Percentiles rank a stretch among this genome's conserved stretches.
These are phyloP conservation scores for Cicer yamashitae DNA, from an alignment of 306 rosid species.

Conservation along the genomic window DNA sequence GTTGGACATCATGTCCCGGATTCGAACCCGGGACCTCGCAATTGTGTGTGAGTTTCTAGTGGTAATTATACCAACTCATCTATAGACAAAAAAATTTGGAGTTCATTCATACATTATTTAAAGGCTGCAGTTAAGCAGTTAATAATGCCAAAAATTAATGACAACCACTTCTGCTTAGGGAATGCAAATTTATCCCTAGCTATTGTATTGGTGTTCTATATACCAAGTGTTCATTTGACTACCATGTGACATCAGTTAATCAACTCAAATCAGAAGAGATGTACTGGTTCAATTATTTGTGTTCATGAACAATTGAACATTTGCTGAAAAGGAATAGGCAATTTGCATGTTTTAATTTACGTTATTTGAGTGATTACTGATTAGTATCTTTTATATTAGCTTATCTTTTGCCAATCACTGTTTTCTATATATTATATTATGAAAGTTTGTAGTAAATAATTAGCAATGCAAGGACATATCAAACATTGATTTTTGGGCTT, in stretches of 20 bases:
- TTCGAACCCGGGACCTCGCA: too few relatives aligned
- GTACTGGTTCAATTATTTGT: too few relatives aligned
- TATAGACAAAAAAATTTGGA: not conserved
- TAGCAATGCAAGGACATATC: not conserved
- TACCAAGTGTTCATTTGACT: not conserved
- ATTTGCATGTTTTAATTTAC: not conserved
- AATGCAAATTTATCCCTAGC: not conserved
- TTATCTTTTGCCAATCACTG: not conserved
- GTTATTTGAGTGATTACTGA: slow-evolving; percentile 2
- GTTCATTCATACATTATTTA: not conserved
- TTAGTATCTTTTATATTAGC: not conserved
- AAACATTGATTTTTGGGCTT: slow-evolving; percentile 1
- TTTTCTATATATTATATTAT: not conserved
- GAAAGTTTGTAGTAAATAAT: not conserved
- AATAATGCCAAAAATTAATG: slow-evolving; percentile 21
- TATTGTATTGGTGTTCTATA: not conserved
- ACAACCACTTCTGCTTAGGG: not conserved
- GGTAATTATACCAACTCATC: too few relatives aligned
- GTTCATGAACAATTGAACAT: slow-evolving; percentile 14
- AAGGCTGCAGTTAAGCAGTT: slow-evolving; percentile 30
- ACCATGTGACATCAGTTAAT: not conserved
- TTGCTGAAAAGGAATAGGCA: not conserved
- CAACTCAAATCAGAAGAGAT: too few relatives aligned
- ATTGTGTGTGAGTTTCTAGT: too few relatives aligned
- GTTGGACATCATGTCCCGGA: too few relatives aligned